Base-by-base conservation (phyloP, 345 rosid genomes). In the Bruguiera parviflora region DNA sequence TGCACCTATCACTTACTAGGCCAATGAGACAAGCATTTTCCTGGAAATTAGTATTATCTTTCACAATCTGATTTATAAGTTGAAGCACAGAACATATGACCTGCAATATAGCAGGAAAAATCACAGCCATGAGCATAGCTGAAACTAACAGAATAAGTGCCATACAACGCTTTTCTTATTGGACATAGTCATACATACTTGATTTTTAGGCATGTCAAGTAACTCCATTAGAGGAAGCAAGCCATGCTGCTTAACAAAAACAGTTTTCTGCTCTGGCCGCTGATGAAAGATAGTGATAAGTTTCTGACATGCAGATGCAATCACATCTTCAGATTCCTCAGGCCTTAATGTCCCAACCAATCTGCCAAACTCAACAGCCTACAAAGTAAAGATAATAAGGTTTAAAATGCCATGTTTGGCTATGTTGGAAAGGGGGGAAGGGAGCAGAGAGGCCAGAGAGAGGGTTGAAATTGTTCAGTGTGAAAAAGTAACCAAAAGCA, bases 21-120 rank as follows among this genome's bases (percentile, higher is more conserved):
- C 98, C 98, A 76, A 95, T 91, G 78, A 95, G 98, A 81, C 99
- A 95, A 72, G 99, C 99, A 81, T 95, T 92, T 86, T 95, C 96
- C 87, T 82, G 94, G 78, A 92, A 86, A 70, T 87, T 96, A 6
- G 90, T 78, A 74, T 90, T 92, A 72, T 95, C 97, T 81, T 86
- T 92, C 20, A 90, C 80, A 72, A 87, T 83, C 76, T 86, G 89
- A 62, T 95, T 95, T 74, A 95, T 81, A 27, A 92, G 91, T 86
- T 92, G 97, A 77, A 95, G 91, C 79, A 92, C 90, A 8, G 94
- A 83, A 81, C 88, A 85, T 75, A 78, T 87, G 71, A 90, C 97
- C 99, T 95, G 90, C 73, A 85, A 77, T 58, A 52, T 58, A 61
- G 70, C 65, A 39, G 56, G 29, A 74, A 60, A 56, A 53, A 37